phyloP scores from a whole-genome alignment of 2,329 filamentous ascomycete genomes.

The Emmonsia crescens region DNA sequence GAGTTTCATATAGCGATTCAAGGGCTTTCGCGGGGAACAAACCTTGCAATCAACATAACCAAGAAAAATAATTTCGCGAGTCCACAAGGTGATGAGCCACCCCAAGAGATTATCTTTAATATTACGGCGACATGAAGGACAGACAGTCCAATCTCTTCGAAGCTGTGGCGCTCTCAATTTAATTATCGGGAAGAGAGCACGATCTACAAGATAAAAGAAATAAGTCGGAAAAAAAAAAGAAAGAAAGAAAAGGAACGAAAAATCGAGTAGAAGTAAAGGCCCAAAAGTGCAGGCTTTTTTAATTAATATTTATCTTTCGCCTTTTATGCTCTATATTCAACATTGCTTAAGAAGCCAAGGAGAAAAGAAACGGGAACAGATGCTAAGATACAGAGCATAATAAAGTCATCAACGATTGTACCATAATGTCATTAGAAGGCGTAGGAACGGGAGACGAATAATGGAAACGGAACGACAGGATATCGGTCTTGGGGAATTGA shows the following conservation, averaged over 20 bases:
- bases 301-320: background rate
- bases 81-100: too few species aligned
- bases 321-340: background rate
- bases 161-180: too few species aligned
- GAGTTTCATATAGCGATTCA: too few species aligned
- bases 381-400: background rate
- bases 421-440: background rate
- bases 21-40: too few species aligned
- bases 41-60: too few species aligned
- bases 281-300: background rate
- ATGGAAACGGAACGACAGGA: background rate
- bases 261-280: too few species aligned
- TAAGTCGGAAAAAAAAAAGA: background rate
- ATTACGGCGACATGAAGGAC: too few species aligned
- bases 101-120: too few species aligned
- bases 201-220: too few species aligned
- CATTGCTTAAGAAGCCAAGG: background rate
- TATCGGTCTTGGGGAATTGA: background rate
- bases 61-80: too few species aligned
- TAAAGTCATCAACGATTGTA: background rate
- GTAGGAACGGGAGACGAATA: background rate
- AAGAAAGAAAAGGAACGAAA: background rate
- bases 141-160: too few species aligned
- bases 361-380: background rate
- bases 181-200: too few species aligned